Evolutionary conservation across 176 grass and related monocot species (phyloP).

Genomic region (Carex scoparia): DNA sequence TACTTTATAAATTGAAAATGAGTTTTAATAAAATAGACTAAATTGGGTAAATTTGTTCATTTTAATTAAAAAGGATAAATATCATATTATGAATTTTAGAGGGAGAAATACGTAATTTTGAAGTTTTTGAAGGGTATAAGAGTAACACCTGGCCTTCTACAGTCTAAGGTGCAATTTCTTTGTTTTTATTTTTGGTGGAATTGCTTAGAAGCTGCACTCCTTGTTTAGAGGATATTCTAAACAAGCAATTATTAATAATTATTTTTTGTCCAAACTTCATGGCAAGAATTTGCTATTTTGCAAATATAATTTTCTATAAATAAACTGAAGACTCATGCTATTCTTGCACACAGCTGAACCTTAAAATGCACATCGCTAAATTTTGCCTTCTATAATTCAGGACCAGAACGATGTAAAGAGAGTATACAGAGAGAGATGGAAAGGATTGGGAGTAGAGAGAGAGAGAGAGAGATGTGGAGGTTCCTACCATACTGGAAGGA

Average conservation of each 20-base stretch:
- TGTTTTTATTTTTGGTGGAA: neutral
- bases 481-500: neutral
- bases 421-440: neutral
- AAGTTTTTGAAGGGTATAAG: neutral
- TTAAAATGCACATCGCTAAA: conserved; percentile 10
- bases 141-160: neutral
- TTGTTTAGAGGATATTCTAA: neutral
- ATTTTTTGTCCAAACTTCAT: neutral
- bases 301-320: conserved; percentile 22
- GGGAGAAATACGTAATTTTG: too few species aligned
- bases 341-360: conserved; percentile 5
- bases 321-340: neutral
- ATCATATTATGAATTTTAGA: too few species aligned
- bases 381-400: conserved; percentile 16
- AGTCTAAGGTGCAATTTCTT: neutral
- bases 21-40: too few species aligned
- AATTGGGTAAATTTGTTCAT: too few species aligned
- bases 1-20: too few species aligned
- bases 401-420: neutral
- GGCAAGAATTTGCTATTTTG: conserved; percentile 7
- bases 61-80: too few species aligned
- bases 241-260: neutral
- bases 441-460: too few species aligned
- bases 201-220: neutral
- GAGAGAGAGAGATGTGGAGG: neutral